These are phyloP conservation scores for Sanghuangporus baumii DNA, from an alignment of 1,284 basidiomycete genomes.

Conservation along the genomic window DNA sequence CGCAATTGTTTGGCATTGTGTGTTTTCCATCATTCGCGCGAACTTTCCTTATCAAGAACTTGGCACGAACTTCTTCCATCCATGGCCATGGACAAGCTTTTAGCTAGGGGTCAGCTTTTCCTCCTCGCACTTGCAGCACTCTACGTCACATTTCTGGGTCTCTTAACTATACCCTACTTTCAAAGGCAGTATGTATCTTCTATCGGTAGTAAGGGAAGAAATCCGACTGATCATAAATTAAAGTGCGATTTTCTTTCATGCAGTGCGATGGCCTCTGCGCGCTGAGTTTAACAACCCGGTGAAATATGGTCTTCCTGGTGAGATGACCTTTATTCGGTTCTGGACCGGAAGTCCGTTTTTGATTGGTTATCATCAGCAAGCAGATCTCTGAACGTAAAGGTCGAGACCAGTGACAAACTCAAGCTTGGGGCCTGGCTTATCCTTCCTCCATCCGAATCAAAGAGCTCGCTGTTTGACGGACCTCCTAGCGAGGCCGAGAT, in stretches of 20 bases:
- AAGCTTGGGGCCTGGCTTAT: conserved; percentile 88
- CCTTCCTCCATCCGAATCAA: conserved; percentile 67
- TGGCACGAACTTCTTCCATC: neutral
- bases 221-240: neutral
- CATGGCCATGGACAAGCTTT: conserved; percentile 1
- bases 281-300: conserved; percentile 65
- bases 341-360: neutral
- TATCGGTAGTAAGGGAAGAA: neutral
- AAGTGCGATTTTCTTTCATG: conserved; percentile 63
- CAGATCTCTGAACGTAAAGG: conserved; percentile 67
- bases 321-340: neutral
- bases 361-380: conserved; percentile 13
- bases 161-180: conserved; percentile 57
- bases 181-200: conserved; percentile 64
- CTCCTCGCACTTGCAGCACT: conserved; percentile 41
- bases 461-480: conserved; percentile 25
- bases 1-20: neutral
- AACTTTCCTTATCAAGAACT: neutral
- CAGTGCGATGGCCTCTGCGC: conserved; percentile 57
- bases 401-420: conserved; percentile 73
- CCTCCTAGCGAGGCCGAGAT: conserved; percentile 31
- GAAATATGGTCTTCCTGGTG: conserved; percentile 78
- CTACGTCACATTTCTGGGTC: conserved; percentile 50
- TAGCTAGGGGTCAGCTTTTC: conserved; percentile 24
- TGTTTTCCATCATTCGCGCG: neutral